Evolutionary conservation across 2,329 filamentous ascomycete species (phyloP).

Genomic region (Pseudogymnoascus sp.): DNA sequence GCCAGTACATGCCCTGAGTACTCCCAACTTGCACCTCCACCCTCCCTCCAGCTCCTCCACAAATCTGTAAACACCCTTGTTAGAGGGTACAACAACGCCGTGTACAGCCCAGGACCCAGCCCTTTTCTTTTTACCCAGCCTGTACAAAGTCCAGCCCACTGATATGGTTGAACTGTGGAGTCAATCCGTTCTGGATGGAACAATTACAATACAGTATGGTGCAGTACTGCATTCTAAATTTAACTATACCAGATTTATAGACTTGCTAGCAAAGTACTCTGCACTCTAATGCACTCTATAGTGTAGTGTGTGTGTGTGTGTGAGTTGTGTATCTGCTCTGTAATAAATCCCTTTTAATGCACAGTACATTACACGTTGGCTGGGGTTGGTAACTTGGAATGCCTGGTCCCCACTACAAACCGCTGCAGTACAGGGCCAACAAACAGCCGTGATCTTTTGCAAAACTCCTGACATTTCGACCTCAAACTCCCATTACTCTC

Average conservation of each 20-base stretch:
- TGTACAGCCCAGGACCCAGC: neutral
- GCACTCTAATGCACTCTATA: neutral
- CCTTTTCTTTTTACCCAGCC: slow-evolving; percentile 3
- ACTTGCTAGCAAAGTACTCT: neutral
- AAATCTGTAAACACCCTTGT: neutral
- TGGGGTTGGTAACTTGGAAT: slow-evolving; percentile 1
- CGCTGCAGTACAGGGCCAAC: neutral
- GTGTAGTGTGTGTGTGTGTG: neutral
- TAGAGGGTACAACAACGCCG: neutral
- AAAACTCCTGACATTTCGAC: slow-evolving; percentile 9
- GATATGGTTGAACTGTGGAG: neutral
- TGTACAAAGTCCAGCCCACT: neutral
- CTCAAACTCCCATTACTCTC: slow-evolving; percentile 9
- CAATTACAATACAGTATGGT: neutral
- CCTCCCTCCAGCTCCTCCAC: neutral
- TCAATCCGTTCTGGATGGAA: neutral
- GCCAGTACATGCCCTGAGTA: too few relatives aligned
- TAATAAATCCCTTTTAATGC: slow-evolving; percentile 3
- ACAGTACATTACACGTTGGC: neutral
- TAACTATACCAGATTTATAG: neutral
- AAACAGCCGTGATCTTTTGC: neutral
- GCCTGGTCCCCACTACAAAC: neutral
- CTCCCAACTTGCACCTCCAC: neutral
- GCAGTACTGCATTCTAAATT: neutral
- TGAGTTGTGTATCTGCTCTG: neutral